phyloP scores from a whole-genome alignment of 2,329 filamentous ascomycete genomes.

The Xylaria polymorpha region DNA sequence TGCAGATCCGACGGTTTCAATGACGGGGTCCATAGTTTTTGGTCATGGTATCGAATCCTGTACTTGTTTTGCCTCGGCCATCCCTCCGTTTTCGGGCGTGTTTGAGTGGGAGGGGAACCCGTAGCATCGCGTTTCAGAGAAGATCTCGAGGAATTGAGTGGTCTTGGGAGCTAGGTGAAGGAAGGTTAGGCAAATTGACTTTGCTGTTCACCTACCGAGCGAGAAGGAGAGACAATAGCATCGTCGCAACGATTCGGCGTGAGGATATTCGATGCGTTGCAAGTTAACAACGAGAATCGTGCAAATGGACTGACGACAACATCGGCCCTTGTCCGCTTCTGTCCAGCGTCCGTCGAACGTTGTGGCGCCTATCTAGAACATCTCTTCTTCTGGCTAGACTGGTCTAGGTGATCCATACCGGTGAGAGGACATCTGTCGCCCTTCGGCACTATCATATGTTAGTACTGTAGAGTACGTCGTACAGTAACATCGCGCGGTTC shows the following conservation, averaged over 20 bases:
- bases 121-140: constrained; percentile 1
- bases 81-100: constrained; percentile 10
- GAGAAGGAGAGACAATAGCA: constrained; percentile 2
- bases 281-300: constrained; percentile 12
- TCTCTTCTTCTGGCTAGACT: constrained; percentile 39
- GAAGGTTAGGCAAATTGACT: not conserved
- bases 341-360: constrained; percentile 20
- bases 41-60: constrained; percentile 26
- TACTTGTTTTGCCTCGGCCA: not conserved
- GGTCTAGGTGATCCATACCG: constrained; percentile 32
- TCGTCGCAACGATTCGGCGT: not conserved
- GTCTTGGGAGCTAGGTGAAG: not conserved
- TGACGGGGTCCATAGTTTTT: constrained; percentile 5
- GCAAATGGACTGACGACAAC: constrained; percentile 17
- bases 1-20: constrained; percentile 2
- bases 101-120: not conserved
- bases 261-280: not conserved
- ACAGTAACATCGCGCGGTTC: constrained; percentile 28
- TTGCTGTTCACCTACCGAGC: constrained; percentile 1
- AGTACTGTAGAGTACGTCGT: not conserved
- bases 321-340: constrained; percentile 5
- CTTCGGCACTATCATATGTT: constrained; percentile 11
- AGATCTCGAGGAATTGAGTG: not conserved
- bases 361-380: constrained; percentile 40
- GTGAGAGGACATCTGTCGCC: constrained; percentile 28